A percentile compares a stretch with the other conserved stretches of the same genome.
These are phyloP conservation scores for Boletellus ananas DNA, from an alignment of 768 basidiomycete species.

Conservation along the genomic window DNA sequence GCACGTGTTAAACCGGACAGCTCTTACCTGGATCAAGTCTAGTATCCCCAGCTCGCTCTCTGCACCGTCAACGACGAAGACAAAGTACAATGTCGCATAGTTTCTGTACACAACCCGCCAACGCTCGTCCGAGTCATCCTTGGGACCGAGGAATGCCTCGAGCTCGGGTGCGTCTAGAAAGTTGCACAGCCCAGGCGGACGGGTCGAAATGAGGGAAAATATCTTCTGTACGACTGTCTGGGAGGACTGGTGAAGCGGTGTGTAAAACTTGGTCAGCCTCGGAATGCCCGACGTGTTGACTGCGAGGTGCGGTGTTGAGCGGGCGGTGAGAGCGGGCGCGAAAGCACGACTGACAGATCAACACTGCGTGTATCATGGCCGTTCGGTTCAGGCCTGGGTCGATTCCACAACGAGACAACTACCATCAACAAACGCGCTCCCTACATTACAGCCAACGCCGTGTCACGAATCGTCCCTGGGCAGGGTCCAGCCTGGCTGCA, in stretches of 20 bases:
- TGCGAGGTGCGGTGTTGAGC: constrained; percentile 31
- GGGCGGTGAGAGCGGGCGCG: constrained; percentile 14
- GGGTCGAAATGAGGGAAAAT: constrained; percentile 79
- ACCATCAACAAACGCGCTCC: too few species aligned
- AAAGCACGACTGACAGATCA: constrained; percentile 61
- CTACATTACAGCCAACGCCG: too few species aligned
- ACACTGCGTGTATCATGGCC: constrained; percentile 78
- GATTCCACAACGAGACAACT: too few species aligned
- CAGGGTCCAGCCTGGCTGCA: constrained; percentile 72
- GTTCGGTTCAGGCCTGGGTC: neutral
- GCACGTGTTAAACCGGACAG: neutral
- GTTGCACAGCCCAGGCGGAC: constrained; percentile 85
- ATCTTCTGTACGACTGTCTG: constrained; percentile 82
- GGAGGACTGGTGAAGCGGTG: constrained; percentile 57
- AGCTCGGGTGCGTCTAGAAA: constrained; percentile 93
- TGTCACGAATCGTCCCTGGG: constrained; percentile 60
- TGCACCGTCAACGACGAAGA: constrained; percentile 92
- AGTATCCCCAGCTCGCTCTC: constrained; percentile 97
- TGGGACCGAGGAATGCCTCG: constrained; percentile 62
- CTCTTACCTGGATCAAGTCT: constrained; percentile 86
- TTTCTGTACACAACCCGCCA: constrained; percentile 91
- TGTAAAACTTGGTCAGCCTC: constrained; percentile 86
- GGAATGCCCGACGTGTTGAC: constrained; percentile 93
- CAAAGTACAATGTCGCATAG: constrained; percentile 96
- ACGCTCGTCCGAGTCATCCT: constrained; percentile 51